Percentiles rank a stretch among this genome's conserved stretches.
phyloP scores from a whole-genome alignment of 1,139 yeast species.

The Yamadazyma membranifaciens region DNA sequence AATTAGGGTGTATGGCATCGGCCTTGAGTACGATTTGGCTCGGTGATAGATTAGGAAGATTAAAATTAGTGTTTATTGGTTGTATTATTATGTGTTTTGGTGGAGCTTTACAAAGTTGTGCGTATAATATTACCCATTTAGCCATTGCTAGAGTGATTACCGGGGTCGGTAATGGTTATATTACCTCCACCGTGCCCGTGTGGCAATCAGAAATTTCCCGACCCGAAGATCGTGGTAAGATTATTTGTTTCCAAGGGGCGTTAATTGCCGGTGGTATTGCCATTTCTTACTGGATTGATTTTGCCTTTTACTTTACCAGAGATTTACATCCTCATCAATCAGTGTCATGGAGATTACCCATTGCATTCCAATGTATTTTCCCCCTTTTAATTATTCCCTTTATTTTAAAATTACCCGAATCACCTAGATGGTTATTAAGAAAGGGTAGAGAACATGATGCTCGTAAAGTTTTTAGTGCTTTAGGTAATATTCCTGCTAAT shows the following conservation, averaged over 20 bases:
- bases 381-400: conserved; percentile 28
- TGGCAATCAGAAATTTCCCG: conserved; percentile 39
- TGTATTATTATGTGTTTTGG: conserved; percentile 34
- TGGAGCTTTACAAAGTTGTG: conserved; percentile 35
- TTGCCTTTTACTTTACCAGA: conserved; percentile 39
- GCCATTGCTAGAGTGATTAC: conserved; percentile 42
- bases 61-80: conserved; percentile 30
- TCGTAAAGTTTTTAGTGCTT: conserved; percentile 42
- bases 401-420: conserved; percentile 43
- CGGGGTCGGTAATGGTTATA: conserved; percentile 42
- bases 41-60: conserved; percentile 36
- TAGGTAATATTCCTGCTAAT: conserved; percentile 34
- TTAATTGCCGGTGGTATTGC: conserved; percentile 40
- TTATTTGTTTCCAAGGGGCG: conserved; percentile 37
- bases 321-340: conserved; percentile 12
- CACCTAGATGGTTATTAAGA: conserved; percentile 49
- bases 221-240: conserved; percentile 33
- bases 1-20: conserved; percentile 35
- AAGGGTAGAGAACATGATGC: conserved; percentile 48
- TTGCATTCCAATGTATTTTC: conserved; percentile 44
- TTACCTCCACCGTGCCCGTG: conserved; percentile 39
- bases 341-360: conserved; percentile 46
- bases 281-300: conserved; percentile 44
- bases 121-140: conserved; percentile 32
- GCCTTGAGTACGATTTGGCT: conserved; percentile 35